These are phyloP conservation scores for Begonia fuchsioides DNA, from an alignment of 306 rosid species.

Conservation along the genomic window DNA sequence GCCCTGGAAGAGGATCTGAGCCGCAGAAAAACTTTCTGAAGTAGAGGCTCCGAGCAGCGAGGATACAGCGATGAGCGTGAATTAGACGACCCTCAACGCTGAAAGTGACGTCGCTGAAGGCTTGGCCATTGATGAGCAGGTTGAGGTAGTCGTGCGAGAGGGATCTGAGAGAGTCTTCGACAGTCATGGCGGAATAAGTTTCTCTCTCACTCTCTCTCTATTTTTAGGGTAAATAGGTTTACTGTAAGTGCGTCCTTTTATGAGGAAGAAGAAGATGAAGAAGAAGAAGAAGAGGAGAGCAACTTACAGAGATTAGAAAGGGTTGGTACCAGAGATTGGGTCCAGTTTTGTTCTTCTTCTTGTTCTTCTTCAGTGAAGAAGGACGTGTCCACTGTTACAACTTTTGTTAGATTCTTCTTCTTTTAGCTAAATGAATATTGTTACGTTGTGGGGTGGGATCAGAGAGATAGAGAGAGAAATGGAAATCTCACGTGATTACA, in stretches of 20 bases:
- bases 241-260: background rate
- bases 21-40: conserved; percentile 94
- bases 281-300: background rate
- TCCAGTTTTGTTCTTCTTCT: background rate
- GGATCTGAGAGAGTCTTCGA: conserved; percentile 78
- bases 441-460: background rate
- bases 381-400: background rate
- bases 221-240: background rate
- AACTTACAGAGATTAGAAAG: background rate
- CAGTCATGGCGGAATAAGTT: conserved; percentile 5
- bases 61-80: conserved; percentile 90
- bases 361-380: background rate
- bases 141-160: conserved; percentile 80
- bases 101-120: conserved; percentile 98
- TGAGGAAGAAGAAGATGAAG: background rate
- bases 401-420: background rate
- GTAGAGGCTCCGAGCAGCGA: conserved; percentile 81
- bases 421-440: background rate
- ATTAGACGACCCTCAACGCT: conserved; percentile 90
- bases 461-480: no score
- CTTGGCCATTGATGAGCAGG: conserved; percentile 89
- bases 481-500: no score
- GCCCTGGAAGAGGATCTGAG: conserved; percentile 51
- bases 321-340: conserved; percentile 1
- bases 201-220: no score